Base-by-base conservation (phyloP, 305 asterid genomes). In the Plantago rigida region DNA sequence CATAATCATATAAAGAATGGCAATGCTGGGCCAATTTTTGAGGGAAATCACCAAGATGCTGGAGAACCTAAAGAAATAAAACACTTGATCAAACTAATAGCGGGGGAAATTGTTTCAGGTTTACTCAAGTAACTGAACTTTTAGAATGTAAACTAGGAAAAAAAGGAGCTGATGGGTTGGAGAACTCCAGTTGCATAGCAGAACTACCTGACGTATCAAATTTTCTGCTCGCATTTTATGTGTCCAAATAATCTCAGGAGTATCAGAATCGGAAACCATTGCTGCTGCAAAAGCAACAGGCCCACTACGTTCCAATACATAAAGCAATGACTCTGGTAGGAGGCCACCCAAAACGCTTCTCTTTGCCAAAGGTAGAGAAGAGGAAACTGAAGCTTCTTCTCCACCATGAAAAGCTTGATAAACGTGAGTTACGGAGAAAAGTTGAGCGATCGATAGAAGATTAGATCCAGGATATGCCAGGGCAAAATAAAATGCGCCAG, bases 191-290 rank as follows among this genome's bases (percentile, higher is more conserved):
- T 34, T 19, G 24, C 52, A 60, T 67, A 62, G 45, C 59, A 67
- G 57, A 61, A 62, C 34, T 72, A 93, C 99, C 96, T 93, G 99
- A 62, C 90, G 72, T 69, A 93, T 89, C 48, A 93, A 75, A 82
- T 93, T 87, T 71, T 87, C 97, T 63, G 96, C 97, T 69, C 99
- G 77, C 97, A 93, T 93, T 72, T 93, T 93, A 81, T 93, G 97
- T 0, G 99, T 93, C 99, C 99, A 93, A 71, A 93, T 93, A 66
- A 93, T 93, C 82, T 93, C 99, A 73, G 99, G 99, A 76, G 97
- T 89, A 79, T 93, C 99, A 59, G 99, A 93, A 84, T 93, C 99
- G 63, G 97, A 89, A 71, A 93, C 85, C 97, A 93, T 85, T 41
- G 99, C 99, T 48, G 97, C 97, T 45, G 92, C 86, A 85, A 93